Conservation (phyloP, 192 early-diverging fungal species). For the Oehlia diaphana region DNA sequence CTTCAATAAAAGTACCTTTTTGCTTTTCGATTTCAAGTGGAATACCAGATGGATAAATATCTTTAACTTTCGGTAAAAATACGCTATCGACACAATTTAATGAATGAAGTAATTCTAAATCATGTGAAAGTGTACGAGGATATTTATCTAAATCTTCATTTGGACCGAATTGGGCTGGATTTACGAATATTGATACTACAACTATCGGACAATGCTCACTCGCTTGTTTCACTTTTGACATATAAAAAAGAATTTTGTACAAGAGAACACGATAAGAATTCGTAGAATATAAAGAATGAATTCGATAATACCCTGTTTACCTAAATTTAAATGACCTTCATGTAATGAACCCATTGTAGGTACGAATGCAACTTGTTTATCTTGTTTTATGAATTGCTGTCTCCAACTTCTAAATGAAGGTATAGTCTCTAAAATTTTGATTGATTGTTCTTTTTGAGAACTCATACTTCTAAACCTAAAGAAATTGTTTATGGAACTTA, state of each 20-base stretch:
- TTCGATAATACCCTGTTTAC: slow-evolving; percentile 35
- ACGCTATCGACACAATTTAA: slow-evolving; percentile 55
- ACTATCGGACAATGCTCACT: slow-evolving; percentile 64
- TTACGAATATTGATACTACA: slow-evolving; percentile 92
- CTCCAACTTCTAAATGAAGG: slow-evolving; percentile 5
- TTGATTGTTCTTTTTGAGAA: not conserved
- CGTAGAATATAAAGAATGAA: not conserved
- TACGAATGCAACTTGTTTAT: slow-evolving; percentile 74
- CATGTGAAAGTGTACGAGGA: slow-evolving; percentile 80
- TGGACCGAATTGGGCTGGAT: slow-evolving; percentile 98
- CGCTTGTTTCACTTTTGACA: slow-evolving; percentile 49
- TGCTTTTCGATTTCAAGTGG: slow-evolving; percentile 75
- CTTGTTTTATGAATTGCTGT: not conserved
- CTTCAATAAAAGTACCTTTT: slow-evolving; percentile 89
- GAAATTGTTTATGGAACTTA: too few species aligned
- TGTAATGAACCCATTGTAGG: slow-evolving; percentile 99
- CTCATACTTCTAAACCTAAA: not conserved
- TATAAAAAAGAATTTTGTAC: not conserved
- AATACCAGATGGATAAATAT: slow-evolving; percentile 96
- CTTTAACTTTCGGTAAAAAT: slow-evolving; percentile 67
- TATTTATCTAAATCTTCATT: slow-evolving; percentile 90
- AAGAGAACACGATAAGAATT: too few species aligned
- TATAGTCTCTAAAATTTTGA: not conserved
- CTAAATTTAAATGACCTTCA: slow-evolving; percentile 80
- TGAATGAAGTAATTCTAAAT: slow-evolving; percentile 67